Conservation (phyloP, 345 rosid species). For the Diplotaxis tenuifolia region DNA sequence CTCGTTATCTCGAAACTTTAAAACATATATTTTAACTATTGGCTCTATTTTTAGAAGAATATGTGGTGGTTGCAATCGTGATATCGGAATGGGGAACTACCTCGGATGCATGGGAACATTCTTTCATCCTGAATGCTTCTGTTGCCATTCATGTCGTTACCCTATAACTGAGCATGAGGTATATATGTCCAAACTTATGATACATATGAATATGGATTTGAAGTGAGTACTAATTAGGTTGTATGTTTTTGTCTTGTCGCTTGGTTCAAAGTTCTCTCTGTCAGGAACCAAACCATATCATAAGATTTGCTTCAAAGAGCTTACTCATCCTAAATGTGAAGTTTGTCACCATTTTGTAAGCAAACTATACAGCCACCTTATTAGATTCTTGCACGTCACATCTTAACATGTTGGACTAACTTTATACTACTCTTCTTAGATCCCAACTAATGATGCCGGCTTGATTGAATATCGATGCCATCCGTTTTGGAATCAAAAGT, state of each 20-base stretch:
- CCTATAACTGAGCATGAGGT: slow-evolving; percentile 91
- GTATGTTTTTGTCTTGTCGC: slow-evolving; percentile 21
- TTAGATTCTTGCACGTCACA: background rate
- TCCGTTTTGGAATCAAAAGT: slow-evolving; percentile 96
- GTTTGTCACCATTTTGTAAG: slow-evolving; percentile 94
- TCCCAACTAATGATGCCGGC: slow-evolving; percentile 79
- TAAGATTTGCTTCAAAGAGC: slow-evolving; percentile 85
- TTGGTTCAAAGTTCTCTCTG: slow-evolving; percentile 70
- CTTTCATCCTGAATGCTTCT: slow-evolving; percentile 90
- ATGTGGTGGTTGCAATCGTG: slow-evolving; percentile 70
- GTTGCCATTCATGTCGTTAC: slow-evolving; percentile 63
- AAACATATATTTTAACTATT: too few species aligned
- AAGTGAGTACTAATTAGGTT: slow-evolving; percentile 3
- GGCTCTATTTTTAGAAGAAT: slow-evolving; percentile 44
- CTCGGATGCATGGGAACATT: slow-evolving; percentile 77
- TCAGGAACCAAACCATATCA: slow-evolving; percentile 76
- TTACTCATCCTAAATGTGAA: slow-evolving; percentile 93
- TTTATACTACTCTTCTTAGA: slow-evolving; percentile 41
- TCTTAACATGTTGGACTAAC: background rate
- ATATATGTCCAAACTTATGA: background rate
- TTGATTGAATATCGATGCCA: slow-evolving; percentile 93
- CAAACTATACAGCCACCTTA: background rate
- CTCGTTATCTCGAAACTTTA: too few species aligned
- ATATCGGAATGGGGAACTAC: slow-evolving; percentile 69
- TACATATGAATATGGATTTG: background rate